These are phyloP conservation scores for Corymbia citriodora DNA, from an alignment of 441 rosid genomes.

Conservation along the genomic window DNA sequence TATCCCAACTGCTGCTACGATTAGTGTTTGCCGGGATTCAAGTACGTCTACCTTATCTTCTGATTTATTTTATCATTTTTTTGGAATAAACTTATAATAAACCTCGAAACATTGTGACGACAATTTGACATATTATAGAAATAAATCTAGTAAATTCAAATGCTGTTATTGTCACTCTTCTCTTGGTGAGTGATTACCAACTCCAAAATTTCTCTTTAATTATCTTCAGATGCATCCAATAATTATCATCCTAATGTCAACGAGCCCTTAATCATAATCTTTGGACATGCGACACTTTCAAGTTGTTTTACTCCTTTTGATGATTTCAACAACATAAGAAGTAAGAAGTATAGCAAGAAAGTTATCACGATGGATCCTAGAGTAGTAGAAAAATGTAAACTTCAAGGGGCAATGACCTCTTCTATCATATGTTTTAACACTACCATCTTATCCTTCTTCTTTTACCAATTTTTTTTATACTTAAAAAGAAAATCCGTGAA, in stretches of 20 bases:
- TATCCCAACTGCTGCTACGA: background rate
- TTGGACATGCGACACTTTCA: background rate
- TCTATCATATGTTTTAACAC: background rate
- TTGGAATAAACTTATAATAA: background rate
- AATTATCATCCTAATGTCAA: background rate
- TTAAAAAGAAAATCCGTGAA: background rate
- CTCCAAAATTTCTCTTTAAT: background rate
- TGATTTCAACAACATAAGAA: background rate
- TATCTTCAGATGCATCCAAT: background rate
- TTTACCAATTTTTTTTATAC: too few relatives aligned
- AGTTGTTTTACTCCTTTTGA: background rate
- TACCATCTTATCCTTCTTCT: background rate
- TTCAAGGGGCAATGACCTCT: background rate
- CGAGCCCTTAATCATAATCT: background rate
- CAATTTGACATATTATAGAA: background rate
- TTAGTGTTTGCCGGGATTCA: fast-evolving
- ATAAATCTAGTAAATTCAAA: background rate
- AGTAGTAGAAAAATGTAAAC: background rate
- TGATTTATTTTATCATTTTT: background rate
- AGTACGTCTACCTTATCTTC: background rate
- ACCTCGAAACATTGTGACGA: background rate
- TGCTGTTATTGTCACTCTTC: background rate
- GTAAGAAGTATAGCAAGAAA: background rate
- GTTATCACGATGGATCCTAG: background rate
- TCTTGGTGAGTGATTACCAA: background rate